A percentile compares a stretch with the other conserved stretches of the same genome.
Conservation (phyloP, 306 rosid species). For the Hippophae gyantsensis region DNA sequence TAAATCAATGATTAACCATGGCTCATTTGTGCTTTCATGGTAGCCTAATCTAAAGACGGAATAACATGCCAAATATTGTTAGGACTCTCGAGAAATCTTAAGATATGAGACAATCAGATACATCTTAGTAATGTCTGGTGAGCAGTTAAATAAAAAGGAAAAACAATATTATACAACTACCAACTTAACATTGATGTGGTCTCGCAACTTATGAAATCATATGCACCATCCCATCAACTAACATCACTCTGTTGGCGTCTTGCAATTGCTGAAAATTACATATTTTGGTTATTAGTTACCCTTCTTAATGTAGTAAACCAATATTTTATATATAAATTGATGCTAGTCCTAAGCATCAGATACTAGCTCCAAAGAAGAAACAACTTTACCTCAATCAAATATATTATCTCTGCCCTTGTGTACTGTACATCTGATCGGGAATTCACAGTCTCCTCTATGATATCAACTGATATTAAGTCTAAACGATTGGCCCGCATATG, state of each 20-base stretch:
- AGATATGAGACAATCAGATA: no score
- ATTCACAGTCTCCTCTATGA: constrained; percentile 54
- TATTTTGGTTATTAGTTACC: background rate
- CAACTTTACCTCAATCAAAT: constrained; percentile 57
- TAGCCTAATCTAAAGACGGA: no score
- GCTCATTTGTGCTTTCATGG: no score
- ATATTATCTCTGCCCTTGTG: constrained; percentile 45
- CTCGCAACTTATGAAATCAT: constrained; percentile 22
- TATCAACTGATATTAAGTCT: constrained; percentile 56
- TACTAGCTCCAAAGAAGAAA: background rate
- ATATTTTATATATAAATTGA: background rate
- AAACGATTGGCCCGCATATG: constrained; percentile 68
- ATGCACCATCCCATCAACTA: constrained; percentile 62
- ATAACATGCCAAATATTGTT: no score
- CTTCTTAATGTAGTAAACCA: background rate
- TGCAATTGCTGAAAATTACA: constrained; percentile 61
- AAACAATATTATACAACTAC: no score
- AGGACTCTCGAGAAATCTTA: no score
- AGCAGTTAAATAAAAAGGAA: no score
- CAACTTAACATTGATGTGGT: no score
- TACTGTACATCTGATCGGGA: constrained; percentile 35
- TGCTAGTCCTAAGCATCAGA: background rate
- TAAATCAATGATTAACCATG: no score
- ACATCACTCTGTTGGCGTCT: constrained; percentile 78
- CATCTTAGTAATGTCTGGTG: no score